Base-by-base conservation (phyloP, 1,139 yeast genomes). In the Geotrichum australiense region DNA sequence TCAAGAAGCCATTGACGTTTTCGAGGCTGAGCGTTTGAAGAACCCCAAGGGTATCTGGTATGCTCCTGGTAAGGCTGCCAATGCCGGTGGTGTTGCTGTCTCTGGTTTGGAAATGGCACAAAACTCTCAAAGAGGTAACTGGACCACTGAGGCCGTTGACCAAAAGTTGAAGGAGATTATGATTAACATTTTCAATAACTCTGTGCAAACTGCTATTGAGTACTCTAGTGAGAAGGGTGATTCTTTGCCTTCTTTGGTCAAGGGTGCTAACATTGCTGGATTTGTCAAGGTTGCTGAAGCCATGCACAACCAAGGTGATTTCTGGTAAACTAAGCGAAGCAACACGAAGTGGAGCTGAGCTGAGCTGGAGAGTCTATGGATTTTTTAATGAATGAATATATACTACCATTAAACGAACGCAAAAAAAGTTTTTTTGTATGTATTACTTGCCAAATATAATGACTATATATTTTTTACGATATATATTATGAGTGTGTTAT, bases 91-190 rank as follows among this genome's bases (percentile, higher is more conserved):
- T 79, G 98, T 91, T 59, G 95, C 96, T 48, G 96, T 89, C 48
- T 86, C 96, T 50, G 97, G 97, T 65, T 78, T 91, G 56, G 98
- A 91, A 75, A 91, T 91, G 97, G 96, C 97, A 51, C 98, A 91
- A 74, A 91, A 91, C 84, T 86, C 96, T 48, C 93, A 82, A 66
- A 84, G 97, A 74, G 78, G 80, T 53, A 68, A 70, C 54, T 87
- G 96, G 96, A 75, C 94, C 50, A 57, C 77, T 49, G 94, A 85
- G 71, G 86, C 83, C 71, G 96, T 87, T 58, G 96, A 87, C 68
- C 63, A 66, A 50, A 85, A 80, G 68, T 78, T 87, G 64, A 85
- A 86, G 78, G 75, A 74, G 64, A 89, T 91, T 66, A 89, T 91
- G 97, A 74, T 80, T 68, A 79, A 76, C 65, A 85, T 96, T 74